These are phyloP conservation scores for Pouteria campechiana DNA, from an alignment of 179 eudicot species.

Conservation along the genomic window DNA sequence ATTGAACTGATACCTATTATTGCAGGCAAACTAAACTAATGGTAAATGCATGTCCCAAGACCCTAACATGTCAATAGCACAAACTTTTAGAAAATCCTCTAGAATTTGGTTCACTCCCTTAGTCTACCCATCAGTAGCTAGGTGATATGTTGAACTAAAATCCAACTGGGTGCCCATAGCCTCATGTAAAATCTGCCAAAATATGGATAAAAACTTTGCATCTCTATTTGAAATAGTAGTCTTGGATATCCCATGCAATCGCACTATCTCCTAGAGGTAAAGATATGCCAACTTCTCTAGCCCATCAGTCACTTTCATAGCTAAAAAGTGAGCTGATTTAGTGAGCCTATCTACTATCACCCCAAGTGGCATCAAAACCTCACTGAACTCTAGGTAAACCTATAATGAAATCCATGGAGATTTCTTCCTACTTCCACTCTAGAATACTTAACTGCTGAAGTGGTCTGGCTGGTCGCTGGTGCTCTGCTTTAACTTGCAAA, in stretches of 20 bases:
- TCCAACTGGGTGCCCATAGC: not conserved
- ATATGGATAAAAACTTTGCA: not conserved
- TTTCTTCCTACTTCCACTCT: constrained; percentile 1
- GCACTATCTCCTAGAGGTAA: not conserved
- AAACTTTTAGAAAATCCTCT: constrained; percentile 4
- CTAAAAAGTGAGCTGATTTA: constrained; percentile 1
- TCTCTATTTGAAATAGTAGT: constrained; percentile 1
- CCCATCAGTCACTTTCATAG: not conserved
- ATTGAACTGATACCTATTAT: constrained; percentile 3
- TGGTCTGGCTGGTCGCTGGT: not conserved
- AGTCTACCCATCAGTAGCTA: not conserved
- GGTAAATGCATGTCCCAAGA: not conserved
- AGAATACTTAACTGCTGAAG: not conserved
- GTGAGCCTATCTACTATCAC: constrained; percentile 1
- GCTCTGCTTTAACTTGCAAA: constrained; percentile 1
- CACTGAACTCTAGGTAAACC: not conserved
- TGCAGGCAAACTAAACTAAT: constrained; percentile 4
- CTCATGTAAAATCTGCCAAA: not conserved
- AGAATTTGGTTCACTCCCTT: not conserved
- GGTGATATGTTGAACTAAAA: constrained; percentile 2
- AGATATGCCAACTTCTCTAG: not conserved
- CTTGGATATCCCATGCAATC: constrained; percentile 1
- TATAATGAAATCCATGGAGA: constrained; percentile 1
- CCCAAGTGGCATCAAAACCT: not conserved
- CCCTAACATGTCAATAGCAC: not conserved